Evolutionary conservation across 169 alveolate genomes (phyloP).

Genomic region (Eimeria maxima): DNA sequence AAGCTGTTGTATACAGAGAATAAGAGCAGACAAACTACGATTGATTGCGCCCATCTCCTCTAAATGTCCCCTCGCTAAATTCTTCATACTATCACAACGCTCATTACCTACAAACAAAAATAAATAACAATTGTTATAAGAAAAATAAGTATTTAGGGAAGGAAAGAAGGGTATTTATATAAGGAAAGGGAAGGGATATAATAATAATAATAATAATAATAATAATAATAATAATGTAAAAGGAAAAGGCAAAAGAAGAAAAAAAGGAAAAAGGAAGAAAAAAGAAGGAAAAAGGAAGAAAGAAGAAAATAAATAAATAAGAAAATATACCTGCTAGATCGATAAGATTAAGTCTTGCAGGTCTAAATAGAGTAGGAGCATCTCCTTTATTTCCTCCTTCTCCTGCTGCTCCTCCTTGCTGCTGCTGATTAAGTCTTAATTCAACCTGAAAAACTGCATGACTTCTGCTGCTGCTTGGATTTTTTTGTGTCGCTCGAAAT

Average conservation of each 20-base stretch:
- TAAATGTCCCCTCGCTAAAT: slow-evolving; percentile 85
- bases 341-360: slow-evolving; percentile 60
- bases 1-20: slow-evolving; percentile 88
- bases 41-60: slow-evolving; percentile 89
- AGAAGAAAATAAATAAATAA: no score
- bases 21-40: slow-evolving; percentile 87
- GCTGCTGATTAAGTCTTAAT: slow-evolving; percentile 62
- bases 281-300: background rate
- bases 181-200: no score
- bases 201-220: no score
- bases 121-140: no score
- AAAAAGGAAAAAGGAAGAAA: background rate
- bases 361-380: slow-evolving; percentile 24
- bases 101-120: slow-evolving; percentile 86
- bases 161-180: no score
- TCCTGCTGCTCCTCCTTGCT: background rate
- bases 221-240: no score
- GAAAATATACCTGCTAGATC: slow-evolving; percentile 74
- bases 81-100: slow-evolving; percentile 83
- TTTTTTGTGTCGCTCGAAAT: slow-evolving; percentile 89
- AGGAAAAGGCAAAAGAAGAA: background rate
- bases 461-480: slow-evolving; percentile 90
- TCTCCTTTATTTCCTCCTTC: background rate
- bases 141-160: no score
- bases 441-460: slow-evolving; percentile 91